Base-by-base conservation (phyloP, 2,329 filamentous ascomycete genomes). In the Hortaea werneckii region DNA sequence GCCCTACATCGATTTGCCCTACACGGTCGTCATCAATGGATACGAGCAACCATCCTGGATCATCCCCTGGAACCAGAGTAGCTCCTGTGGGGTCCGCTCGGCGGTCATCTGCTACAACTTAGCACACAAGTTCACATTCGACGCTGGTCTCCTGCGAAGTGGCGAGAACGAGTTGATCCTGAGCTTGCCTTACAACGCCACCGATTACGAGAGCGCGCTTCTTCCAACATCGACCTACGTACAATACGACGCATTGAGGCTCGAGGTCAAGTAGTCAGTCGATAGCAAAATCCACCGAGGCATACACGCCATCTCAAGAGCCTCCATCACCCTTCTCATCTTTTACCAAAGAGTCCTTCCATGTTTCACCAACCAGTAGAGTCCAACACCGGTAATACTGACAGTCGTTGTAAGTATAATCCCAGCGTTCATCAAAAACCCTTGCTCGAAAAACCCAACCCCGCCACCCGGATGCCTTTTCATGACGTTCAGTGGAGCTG, bases 231-330 rank as follows among this genome's bases (percentile, higher is more conserved):
- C 70, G 1, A 67, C 79, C 0, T 83, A 83, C 59, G 73, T 83
- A 5, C 78, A 83, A 65, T 83, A 83, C 51, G 79, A 83, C 63
- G 79, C 80, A 2, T 54, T 83, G 57, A 67, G 79, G 42, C 54
- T 83, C 40, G 79, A 83, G 56, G 57, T 82, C 7, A 38, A 12
- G 34, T 43, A 37, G 9, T 29, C 9, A 35, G 10, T 12, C 11
- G 28, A 28, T 28, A 5, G 7, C 9, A 5, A 9, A 42, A 32
- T 5, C 10, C 32, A 42, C 40, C 12, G 10, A 6, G 32, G 9
- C 32, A 35, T 9, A n/a, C 32, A 9, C 32, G 13, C 37, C 20
- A 40, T 8, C 20, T 40, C 10, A 2, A 40, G 32, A 37, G 10
- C 32, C 32, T 37, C 12, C 32, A 10, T 20, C 20, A 20, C 20